Percentiles rank a stretch among this genome's conserved stretches.
Evolutionary conservation across 345 rosid species (phyloP).

Genomic region (Corymbia maculata): DNA sequence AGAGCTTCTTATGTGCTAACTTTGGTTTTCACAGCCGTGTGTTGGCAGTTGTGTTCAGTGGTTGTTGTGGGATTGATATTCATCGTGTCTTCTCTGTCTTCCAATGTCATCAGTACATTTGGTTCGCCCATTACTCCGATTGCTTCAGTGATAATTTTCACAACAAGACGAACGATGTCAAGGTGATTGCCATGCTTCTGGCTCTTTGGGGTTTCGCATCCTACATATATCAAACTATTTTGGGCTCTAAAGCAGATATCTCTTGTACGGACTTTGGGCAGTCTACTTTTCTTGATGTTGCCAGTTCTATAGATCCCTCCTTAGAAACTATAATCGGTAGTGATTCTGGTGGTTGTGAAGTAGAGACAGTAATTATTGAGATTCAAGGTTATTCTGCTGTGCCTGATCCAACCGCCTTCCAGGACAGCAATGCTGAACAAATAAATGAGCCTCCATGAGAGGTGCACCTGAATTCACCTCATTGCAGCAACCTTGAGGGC

Average conservation of each 20-base stretch:
- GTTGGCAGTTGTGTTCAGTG: conserved; percentile 63
- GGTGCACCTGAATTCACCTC: not conserved
- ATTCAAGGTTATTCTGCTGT: not conserved
- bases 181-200: conserved; percentile 54
- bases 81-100: conserved; percentile 59
- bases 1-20: conserved; percentile 42
- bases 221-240: conserved; percentile 51
- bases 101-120: conserved; percentile 57
- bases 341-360: not conserved
- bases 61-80: conserved; percentile 70
- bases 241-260: conserved; percentile 21
- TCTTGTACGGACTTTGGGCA: not conserved
- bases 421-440: not conserved
- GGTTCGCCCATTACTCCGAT: conserved; percentile 54
- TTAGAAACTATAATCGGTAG: not conserved
- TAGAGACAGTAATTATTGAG: not conserved
- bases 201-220: conserved; percentile 55
- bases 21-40: conserved; percentile 40
- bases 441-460: not conserved
- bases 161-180: conserved; percentile 55
- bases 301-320: not conserved
- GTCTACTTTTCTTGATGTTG: not conserved
- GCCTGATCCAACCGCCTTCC: not conserved
- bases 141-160: conserved; percentile 40
- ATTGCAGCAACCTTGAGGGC: not conserved